Evolutionary conservation across 2,329 filamentous ascomycete genomes (phyloP).

Genomic region (Alternaria rosae): DNA sequence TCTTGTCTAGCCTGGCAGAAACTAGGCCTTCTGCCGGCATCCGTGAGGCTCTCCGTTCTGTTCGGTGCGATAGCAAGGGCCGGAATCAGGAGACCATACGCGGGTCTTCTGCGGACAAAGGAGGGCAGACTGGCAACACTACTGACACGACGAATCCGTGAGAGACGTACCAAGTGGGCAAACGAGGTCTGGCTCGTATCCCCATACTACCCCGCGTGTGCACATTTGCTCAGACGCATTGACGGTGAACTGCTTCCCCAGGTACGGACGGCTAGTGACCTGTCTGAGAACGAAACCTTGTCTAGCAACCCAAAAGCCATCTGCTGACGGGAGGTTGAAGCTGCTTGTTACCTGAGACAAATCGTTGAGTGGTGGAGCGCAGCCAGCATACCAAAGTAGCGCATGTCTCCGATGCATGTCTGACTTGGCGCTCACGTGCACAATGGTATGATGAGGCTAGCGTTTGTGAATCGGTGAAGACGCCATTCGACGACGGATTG

Average conservation of each 20-base stretch:
- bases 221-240: constrained; percentile 18
- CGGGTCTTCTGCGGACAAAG: constrained; percentile 4
- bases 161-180: constrained; percentile 2
- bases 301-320: constrained; percentile 26
- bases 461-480: constrained; percentile 23
- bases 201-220: constrained; percentile 30
- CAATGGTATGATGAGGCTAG: constrained; percentile 17
- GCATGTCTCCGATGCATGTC: constrained; percentile 43
- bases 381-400: constrained; percentile 34
- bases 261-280: constrained; percentile 27
- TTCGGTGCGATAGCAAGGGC: constrained; percentile 2
- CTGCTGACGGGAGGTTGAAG: constrained; percentile 35
- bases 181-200: constrained; percentile 17
- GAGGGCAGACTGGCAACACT: neutral
- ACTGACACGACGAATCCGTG: neutral
- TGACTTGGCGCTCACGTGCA: constrained; percentile 41
- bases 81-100: constrained; percentile 3
- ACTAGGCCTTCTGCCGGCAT: constrained; percentile 24
- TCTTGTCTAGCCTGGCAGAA: constrained; percentile 6
- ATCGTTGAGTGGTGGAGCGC: constrained; percentile 35
- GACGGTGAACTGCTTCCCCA: constrained; percentile 21
- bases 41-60: constrained; percentile 26
- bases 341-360: constrained; percentile 40
- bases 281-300: constrained; percentile 20
- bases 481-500: constrained; percentile 20